Conservation (phyloP, 768 basidiomycete genomes). For the Obba rivulosa region DNA sequence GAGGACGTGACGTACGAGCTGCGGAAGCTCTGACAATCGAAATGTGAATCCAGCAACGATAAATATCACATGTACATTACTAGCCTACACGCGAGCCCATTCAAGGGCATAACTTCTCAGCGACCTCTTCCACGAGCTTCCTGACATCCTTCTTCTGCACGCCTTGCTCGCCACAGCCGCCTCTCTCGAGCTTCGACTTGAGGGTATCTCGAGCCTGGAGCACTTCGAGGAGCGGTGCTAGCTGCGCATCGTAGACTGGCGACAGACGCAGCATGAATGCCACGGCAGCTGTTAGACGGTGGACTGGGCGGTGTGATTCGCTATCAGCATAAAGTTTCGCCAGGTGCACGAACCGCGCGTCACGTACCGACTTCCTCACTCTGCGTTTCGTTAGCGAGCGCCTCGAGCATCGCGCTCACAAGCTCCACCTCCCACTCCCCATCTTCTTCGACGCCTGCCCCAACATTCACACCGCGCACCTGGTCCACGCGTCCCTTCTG, state of each 20-base stretch:
- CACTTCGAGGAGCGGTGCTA: slow-evolving; percentile 61
- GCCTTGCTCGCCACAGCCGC: slow-evolving; percentile 44
- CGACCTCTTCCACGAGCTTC: slow-evolving; percentile 63
- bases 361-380: slow-evolving; percentile 78
- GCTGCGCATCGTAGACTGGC: slow-evolving; percentile 53
- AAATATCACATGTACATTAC: too few species aligned
- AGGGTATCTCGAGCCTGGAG: slow-evolving; percentile 56
- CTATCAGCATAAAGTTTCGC: not conserved
- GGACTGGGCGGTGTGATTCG: slow-evolving; percentile 41
- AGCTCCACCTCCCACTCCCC: slow-evolving; percentile 88
- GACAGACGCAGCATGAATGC: slow-evolving; percentile 73
- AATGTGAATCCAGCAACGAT: too few species aligned
- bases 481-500: slow-evolving; percentile 56
- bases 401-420: slow-evolving; percentile 77
- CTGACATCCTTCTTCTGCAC: slow-evolving; percentile 63
- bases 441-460: slow-evolving; percentile 43
- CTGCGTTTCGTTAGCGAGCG: slow-evolving; percentile 60
- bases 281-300: slow-evolving; percentile 76
- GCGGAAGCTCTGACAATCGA: too few species aligned
- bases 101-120: slow-evolving; percentile 32
- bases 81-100: too few species aligned
- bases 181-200: slow-evolving; percentile 49
- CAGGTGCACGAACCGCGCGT: not conserved
- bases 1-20: too few species aligned
- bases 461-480: slow-evolving; percentile 22